phyloP scores from a whole-genome alignment of 1,284 basidiomycete genomes.

The Ceratobasidium sp. region DNA sequence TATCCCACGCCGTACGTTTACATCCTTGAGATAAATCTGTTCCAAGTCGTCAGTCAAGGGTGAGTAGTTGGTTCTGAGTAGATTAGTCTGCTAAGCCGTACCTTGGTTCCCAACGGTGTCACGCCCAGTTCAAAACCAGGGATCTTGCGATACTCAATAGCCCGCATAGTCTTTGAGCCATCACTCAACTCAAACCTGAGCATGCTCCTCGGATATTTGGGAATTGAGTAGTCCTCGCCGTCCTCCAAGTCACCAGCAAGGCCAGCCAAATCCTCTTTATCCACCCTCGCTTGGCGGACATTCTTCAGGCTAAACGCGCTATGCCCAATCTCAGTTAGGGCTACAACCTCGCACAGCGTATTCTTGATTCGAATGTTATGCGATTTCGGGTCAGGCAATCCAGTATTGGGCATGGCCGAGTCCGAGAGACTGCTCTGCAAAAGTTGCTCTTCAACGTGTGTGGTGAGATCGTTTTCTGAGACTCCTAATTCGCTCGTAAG shows the following conservation, averaged over 20 bases:
- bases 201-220: constrained; percentile 74
- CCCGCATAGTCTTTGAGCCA: constrained; percentile 64
- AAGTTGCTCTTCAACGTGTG: constrained; percentile 67
- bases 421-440: constrained; percentile 70
- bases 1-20: constrained; percentile 65
- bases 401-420: constrained; percentile 70
- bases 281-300: constrained; percentile 65
- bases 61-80: too few species aligned
- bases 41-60: too few species aligned
- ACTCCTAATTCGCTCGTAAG: constrained; percentile 58
- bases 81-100: constrained; percentile 46
- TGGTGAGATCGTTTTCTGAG: constrained; percentile 53
- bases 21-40: constrained; percentile 70
- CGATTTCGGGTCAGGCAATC: constrained; percentile 55
- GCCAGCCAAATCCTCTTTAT: constrained; percentile 60
- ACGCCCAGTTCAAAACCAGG: constrained; percentile 66
- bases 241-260: constrained; percentile 59
- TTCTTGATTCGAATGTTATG: constrained; percentile 53
- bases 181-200: constrained; percentile 71
- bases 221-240: constrained; percentile 73
- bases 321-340: constrained; percentile 74
- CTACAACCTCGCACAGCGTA: constrained; percentile 68
- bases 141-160: constrained; percentile 69
- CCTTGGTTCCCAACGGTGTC: constrained; percentile 76
- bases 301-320: constrained; percentile 74